Evolutionary conservation across 2,329 filamentous ascomycete genomes (phyloP).

Genomic region (Amauroascus niger): DNA sequence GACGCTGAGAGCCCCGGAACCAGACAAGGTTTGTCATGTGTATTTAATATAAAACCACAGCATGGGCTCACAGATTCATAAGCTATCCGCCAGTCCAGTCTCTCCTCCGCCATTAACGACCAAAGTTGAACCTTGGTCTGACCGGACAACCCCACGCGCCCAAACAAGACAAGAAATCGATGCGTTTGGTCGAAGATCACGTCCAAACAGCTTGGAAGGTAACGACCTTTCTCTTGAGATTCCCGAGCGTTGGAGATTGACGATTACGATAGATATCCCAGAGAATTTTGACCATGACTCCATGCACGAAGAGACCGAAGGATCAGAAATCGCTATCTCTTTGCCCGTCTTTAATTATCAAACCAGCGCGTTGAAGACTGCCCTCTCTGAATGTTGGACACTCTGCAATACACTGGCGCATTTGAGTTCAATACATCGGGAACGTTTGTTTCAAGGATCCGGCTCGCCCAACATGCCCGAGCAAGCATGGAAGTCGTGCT

Average conservation of each 20-base stretch:
- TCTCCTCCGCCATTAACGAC: conserved; percentile 66
- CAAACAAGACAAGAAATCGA: conserved; percentile 71
- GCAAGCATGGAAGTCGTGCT: conserved; percentile 86
- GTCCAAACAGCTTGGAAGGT: conserved; percentile 73
- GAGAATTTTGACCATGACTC: conserved; percentile 23
- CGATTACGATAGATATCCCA: conserved; percentile 25
- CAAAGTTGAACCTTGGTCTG: conserved; percentile 57
- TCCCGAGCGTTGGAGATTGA: conserved; percentile 21
- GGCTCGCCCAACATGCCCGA: conserved; percentile 69
- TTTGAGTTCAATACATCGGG: conserved; percentile 72
- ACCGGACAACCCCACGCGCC: conserved; percentile 67
- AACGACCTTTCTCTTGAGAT: conserved; percentile 14
- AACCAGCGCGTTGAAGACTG: conserved; percentile 58
- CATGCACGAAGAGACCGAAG: conserved; percentile 14
- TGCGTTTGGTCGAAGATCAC: conserved; percentile 41
- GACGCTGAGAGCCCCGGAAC: conserved; percentile 22
- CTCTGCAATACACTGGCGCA: conserved; percentile 83
- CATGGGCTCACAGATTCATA: not conserved
- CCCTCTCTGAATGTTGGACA: conserved; percentile 84
- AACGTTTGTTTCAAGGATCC: conserved; percentile 66
- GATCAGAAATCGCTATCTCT: conserved; percentile 26
- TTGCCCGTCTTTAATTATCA: conserved; percentile 46
- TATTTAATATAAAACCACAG: not conserved
- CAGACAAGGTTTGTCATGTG: conserved; percentile 6
- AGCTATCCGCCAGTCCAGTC: conserved; percentile 35